Conservation (phyloP, 2,329 filamentous ascomycete genomes). For the Diplocarpon rosae region DNA sequence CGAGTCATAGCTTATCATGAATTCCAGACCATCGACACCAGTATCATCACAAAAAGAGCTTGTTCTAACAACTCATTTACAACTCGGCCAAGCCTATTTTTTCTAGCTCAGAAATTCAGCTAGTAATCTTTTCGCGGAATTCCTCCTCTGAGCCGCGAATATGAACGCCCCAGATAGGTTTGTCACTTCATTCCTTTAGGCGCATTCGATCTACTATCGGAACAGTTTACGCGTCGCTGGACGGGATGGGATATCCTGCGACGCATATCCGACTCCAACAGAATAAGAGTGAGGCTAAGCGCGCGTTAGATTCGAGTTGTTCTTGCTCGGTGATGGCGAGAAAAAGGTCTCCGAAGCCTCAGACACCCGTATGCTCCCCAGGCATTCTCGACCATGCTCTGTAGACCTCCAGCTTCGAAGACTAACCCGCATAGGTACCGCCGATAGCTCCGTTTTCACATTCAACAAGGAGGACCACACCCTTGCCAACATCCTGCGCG, state of each 20-base stretch:
- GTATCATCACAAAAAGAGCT: neutral
- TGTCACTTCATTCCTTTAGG: constrained; percentile 15
- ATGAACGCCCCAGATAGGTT: constrained; percentile 47
- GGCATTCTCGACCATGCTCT: neutral
- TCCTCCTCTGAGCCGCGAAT: constrained; percentile 7
- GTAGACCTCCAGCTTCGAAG: neutral
- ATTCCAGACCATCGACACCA: neutral
- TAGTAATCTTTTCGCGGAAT: neutral
- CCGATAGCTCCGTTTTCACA: constrained; percentile 89
- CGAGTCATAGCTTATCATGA: neutral
- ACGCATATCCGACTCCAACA: no score
- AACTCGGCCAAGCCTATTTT: no score
- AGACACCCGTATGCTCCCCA: constrained; percentile 65
- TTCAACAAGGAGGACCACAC: constrained; percentile 97
- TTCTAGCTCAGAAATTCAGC: no score
- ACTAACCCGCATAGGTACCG: constrained; percentile 51
- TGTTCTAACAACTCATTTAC: no score
- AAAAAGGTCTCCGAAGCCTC: constrained; percentile 86
- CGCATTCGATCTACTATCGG: neutral
- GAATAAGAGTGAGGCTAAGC: constrained; percentile 11
- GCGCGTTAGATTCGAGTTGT: constrained; percentile 71
- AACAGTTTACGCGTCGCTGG: no score
- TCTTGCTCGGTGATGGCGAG: constrained; percentile 76
- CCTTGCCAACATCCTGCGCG: constrained; percentile 77
- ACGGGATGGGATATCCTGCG: no score